Evolutionary conservation across 2,329 filamentous ascomycete genomes (phyloP), one percentile per base, ranked within the genome.

Genomic region (Xylariaceae sp.): DNA sequence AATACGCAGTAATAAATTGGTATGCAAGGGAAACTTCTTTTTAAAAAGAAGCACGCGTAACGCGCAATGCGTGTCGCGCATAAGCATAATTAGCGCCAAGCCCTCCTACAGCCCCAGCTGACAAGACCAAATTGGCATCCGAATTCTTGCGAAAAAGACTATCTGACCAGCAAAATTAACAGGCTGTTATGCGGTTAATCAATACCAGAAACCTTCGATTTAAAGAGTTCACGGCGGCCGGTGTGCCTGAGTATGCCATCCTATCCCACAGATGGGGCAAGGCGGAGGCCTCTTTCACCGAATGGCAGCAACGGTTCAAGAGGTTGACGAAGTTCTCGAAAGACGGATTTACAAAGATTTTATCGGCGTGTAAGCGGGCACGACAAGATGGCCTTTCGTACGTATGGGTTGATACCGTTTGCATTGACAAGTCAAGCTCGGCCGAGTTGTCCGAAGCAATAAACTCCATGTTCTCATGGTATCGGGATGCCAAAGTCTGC

Each of bases 391-490:
- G 43, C 11, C 23, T 53, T 9, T 18, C 21, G 15, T 49, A 49
- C 9, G 29, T 49, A 8, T 53, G 50, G 50, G 26, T 35, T 10
- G 50, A 53, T 24, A 53, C 50, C 6, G 30, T 48, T 24, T 53
- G 50, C 30, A 53, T 53, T 23, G 44, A 53, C 37, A 53, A 49
- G 32, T 53, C 50, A 1, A 53, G 50, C 33, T 49, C 43, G 9
- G 50, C 45, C 30, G 45, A 49, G 44, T 15, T 53, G 16, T 48
- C 43, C 21, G 50, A 47, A n/a, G 44, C 44, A 30, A 13, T 8
- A n/a, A n/a, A n/a, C n/a, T n/a, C n/a, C 1, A 47, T 53, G 43
- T 53, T 37, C 23, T 6, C 15, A 13, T 53, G 43, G 50, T 53
- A 53, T 13, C 10, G 46, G 33, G 41, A 43, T 6, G 44, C 50